Evolutionary conservation across 768 basidiomycete genomes (phyloP), one percentile per base, ranked within the genome.

Genomic region (Sarcodon sp.): DNA sequence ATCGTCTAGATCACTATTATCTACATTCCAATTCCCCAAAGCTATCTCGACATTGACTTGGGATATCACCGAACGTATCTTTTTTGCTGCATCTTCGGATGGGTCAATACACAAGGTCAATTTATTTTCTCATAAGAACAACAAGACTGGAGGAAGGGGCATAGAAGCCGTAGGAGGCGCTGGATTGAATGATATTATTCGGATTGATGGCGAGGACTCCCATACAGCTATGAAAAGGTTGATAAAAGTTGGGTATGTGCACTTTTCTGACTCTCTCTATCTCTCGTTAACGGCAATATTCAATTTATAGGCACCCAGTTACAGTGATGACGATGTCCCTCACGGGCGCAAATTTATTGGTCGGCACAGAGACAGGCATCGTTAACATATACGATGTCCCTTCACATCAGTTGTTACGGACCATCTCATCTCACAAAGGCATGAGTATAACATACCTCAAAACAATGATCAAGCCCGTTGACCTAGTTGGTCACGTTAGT

Each of bases 381-480:
- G 75, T 97, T 45, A 75, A 88, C 49, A 62, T 91, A 35, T 90
- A 92, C 61, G 87, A 96, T 52, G 75, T 94, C 32, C 79, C 88
- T 1, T 94, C 94, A 0, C 88, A 92, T 58, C 93, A 98, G 59
- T 78, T 80, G 31, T 67, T 96, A 27, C 84, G 92, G 43, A 83
- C 85, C 27, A 79, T 97, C 54, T 73, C 77, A 13, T 70, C 81
- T 0, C 83, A 78, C 61, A 83, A 79, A 54, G 77, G 78, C 39
- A 60, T 77, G 55, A 63, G 76, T 33, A 80, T 97, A 60, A 80
- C 87, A 12, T 69, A 80, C 62, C 63, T 99, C 6, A 65, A 73
- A 41, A 85, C 87, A 3, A 72, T 98, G 65, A 71, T 93, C 44
- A 86, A 85, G 54, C 96, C 94, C 2, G 74, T 79, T 13, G 93